phyloP scores from a whole-genome alignment of 495 filamentous ascomycete genomes.

The Penicillium cinerascens region DNA sequence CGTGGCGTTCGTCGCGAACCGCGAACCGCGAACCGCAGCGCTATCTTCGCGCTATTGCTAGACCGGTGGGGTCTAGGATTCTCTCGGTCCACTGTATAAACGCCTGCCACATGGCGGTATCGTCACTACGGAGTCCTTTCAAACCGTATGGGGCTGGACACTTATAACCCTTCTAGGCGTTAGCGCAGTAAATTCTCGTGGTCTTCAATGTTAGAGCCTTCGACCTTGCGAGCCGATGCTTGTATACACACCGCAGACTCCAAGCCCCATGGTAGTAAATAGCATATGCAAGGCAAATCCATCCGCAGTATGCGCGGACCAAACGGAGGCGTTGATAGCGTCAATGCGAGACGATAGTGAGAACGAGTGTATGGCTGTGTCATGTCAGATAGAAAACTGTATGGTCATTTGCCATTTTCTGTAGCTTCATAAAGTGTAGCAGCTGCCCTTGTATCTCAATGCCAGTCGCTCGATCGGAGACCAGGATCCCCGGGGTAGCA shows the following conservation, averaged over 20 bases:
- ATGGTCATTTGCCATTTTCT: background rate
- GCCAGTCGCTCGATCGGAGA: background rate
- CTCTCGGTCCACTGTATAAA: constrained; percentile 2
- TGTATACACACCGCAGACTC: background rate
- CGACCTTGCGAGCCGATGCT: background rate
- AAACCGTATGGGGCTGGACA: background rate
- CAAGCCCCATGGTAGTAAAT: no score
- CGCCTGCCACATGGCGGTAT: background rate
- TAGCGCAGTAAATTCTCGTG: background rate
- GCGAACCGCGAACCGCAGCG: background rate
- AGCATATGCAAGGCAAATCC: background rate
- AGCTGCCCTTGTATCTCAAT: background rate
- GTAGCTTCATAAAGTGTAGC: background rate
- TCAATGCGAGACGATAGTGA: background rate
- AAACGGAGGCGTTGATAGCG: background rate
- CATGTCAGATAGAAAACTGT: background rate
- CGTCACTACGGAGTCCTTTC: background rate
- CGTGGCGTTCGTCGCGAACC: background rate
- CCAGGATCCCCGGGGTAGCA: background rate
- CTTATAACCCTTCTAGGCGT: background rate
- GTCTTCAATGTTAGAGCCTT: background rate
- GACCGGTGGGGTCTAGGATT: constrained; percentile 1
- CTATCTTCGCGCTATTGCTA: constrained; percentile 12
- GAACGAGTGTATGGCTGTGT: background rate
- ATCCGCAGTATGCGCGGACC: background rate